Conservation (phyloP, 2,329 filamentous ascomycete genomes). For the Epichloe bromicola region DNA sequence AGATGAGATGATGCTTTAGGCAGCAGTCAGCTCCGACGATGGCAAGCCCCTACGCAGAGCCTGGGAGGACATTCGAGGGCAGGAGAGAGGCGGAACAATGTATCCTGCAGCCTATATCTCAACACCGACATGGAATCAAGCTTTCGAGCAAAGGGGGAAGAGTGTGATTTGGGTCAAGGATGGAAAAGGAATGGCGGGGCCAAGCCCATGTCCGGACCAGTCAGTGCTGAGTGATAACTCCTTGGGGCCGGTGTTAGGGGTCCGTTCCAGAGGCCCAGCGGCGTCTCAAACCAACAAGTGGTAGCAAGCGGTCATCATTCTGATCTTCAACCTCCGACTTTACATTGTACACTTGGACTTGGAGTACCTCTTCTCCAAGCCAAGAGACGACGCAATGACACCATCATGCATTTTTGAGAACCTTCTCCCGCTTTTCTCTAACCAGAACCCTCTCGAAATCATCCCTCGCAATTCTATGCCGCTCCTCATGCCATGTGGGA, state of each 20-base stretch:
- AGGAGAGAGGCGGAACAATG: not conserved
- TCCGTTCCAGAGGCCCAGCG: no score
- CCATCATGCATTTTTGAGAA: not conserved
- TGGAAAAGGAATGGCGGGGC: no score
- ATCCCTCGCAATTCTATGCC: not conserved
- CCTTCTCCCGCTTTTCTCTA: not conserved
- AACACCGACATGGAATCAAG: not conserved
- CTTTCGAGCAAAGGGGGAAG: not conserved
- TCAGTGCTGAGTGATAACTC: no score
- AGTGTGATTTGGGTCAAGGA: not conserved
- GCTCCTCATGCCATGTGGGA: constrained; percentile 14
- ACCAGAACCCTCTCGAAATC: not conserved
- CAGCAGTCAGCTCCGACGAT: not conserved
- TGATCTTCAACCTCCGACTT: not conserved
- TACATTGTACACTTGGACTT: not conserved
- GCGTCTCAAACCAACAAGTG: no score
- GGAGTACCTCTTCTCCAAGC: not conserved
- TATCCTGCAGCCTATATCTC: not conserved
- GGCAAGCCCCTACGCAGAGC: not conserved
- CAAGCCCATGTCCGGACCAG: no score
- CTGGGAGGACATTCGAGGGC: not conserved
- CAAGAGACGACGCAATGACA: not conserved
- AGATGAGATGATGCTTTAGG: not conserved
- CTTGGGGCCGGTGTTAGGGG: no score
- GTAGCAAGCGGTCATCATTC: no score